Conservation (phyloP, 192 early-diverging fungal genomes). For the Chytriomyces sp. region DNA sequence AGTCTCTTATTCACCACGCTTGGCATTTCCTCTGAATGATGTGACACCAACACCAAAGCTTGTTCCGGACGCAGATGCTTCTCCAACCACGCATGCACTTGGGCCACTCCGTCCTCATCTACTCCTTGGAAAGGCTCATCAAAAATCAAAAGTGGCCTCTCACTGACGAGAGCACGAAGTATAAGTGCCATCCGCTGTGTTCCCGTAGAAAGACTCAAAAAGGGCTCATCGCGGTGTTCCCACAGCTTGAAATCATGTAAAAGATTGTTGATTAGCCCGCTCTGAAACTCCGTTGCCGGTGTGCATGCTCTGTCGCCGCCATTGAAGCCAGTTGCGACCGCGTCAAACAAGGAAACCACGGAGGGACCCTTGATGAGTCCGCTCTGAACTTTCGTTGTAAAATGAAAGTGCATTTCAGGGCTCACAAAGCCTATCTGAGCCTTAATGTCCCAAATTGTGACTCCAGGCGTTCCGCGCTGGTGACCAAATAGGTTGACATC, state of each 20-base stretch:
- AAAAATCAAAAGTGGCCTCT: slow-evolving; percentile 50
- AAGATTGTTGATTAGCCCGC: background rate
- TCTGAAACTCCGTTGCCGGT: slow-evolving; percentile 4
- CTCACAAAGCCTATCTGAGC: slow-evolving; percentile 44
- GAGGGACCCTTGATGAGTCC: slow-evolving; percentile 22
- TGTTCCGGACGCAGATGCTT: slow-evolving; percentile 39
- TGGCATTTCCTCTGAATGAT: slow-evolving; percentile 61
- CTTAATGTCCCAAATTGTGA: slow-evolving; percentile 66
- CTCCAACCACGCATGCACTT: slow-evolving; percentile 48
- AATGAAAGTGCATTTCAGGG: slow-evolving; percentile 63
- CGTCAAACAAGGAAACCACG: slow-evolving; percentile 36
- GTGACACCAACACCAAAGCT: slow-evolving; percentile 59
- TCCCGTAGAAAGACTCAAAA: slow-evolving; percentile 44
- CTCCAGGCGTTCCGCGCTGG: slow-evolving; percentile 48
- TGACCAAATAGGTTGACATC: slow-evolving; percentile 55
- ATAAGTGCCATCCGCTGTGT: slow-evolving; percentile 58
- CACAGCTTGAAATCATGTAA: slow-evolving; percentile 23
- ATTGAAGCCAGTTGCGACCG: slow-evolving; percentile 50
- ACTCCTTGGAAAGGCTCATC: slow-evolving; percentile 66
- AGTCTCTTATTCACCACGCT: slow-evolving; percentile 9
- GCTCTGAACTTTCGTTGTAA: slow-evolving; percentile 23
- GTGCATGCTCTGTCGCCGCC: slow-evolving; percentile 26
- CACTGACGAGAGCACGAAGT: slow-evolving; percentile 52
- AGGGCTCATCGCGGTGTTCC: background rate
- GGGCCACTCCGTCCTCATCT: slow-evolving; percentile 46